A percentile compares a stretch with the other conserved stretches of the same genome.
phyloP scores from a whole-genome alignment of 2,329 filamentous ascomycete genomes.

The Pseudogymnoascus sp. region DNA sequence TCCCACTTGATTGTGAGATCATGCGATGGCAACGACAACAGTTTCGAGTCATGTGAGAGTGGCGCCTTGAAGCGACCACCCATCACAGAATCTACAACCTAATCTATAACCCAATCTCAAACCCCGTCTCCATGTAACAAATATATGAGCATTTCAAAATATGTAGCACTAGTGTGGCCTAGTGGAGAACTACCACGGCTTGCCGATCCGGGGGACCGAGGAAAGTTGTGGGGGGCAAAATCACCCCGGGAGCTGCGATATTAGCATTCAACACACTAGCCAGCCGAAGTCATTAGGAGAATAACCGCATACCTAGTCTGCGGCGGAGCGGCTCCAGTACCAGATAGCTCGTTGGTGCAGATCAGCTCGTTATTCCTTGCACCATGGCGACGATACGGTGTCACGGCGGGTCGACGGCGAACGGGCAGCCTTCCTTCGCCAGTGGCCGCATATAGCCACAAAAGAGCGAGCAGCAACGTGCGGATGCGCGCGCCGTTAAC shows the following conservation, averaged over 20 bases:
- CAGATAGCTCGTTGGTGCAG: background rate
- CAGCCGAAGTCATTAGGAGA: background rate
- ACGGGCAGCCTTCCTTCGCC: background rate
- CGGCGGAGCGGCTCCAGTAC: background rate
- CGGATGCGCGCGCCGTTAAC: background rate
- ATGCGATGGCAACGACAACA: background rate
- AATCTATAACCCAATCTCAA: background rate
- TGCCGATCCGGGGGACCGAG: background rate
- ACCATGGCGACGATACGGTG: background rate
- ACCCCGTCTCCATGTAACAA: background rate
- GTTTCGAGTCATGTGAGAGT: background rate
- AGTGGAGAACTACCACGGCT: background rate
- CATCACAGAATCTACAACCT: background rate
- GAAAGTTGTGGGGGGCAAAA: background rate
- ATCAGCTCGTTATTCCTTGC: background rate
- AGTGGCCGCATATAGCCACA: background rate
- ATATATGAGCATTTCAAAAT: background rate
- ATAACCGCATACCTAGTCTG: background rate
- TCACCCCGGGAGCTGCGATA: conserved; percentile 1
- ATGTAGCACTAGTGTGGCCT: background rate
- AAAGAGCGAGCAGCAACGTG: background rate
- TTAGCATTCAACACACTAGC: background rate
- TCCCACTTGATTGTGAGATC: background rate
- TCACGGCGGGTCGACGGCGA: background rate
- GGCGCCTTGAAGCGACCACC: background rate